Percentiles rank a stretch among this genome's conserved stretches.
phyloP scores from a whole-genome alignment of 129 eudicot genomes.

The Centaurea solstitialis region DNA sequence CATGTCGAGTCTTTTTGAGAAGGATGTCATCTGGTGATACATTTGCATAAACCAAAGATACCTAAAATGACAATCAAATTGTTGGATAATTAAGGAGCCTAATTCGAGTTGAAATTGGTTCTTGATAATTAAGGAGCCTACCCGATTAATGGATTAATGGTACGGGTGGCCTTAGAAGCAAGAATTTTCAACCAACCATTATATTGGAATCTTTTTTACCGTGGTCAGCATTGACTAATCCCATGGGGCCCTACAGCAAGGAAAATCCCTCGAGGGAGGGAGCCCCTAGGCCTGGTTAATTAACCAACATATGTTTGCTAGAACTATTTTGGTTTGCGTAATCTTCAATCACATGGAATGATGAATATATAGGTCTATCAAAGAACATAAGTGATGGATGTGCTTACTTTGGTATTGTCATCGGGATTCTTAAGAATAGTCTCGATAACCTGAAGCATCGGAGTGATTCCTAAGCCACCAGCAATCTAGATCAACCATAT shows the following conservation, averaged over 20 bases:
- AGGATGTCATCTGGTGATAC: conserved; percentile 96
- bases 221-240: too few relatives aligned
- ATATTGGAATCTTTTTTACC: too few relatives aligned
- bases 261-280: too few relatives aligned
- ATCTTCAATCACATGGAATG: not conserved
- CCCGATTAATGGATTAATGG: too few relatives aligned
- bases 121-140: too few relatives aligned
- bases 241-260: too few relatives aligned
- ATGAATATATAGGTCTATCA: too few relatives aligned
- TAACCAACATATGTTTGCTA: not conserved
- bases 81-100: not conserved
- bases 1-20: conserved; percentile 83
- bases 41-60: conserved; percentile 83
- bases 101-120: not conserved
- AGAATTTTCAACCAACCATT: not conserved
- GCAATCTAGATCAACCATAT: conserved; percentile 62
- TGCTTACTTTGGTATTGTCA: conserved; percentile 81
- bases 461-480: conserved; percentile 96
- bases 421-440: conserved; percentile 91
- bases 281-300: too few relatives aligned
- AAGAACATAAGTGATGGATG: not conserved
- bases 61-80: conserved; percentile 34
- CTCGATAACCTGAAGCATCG: conserved; percentile 96
- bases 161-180: too few relatives aligned
- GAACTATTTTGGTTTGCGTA: not conserved